Percentiles rank a stretch among this genome's conserved stretches.
Conservation (phyloP, 164 flowering plant species). For the Magnolia changhungtana region DNA sequence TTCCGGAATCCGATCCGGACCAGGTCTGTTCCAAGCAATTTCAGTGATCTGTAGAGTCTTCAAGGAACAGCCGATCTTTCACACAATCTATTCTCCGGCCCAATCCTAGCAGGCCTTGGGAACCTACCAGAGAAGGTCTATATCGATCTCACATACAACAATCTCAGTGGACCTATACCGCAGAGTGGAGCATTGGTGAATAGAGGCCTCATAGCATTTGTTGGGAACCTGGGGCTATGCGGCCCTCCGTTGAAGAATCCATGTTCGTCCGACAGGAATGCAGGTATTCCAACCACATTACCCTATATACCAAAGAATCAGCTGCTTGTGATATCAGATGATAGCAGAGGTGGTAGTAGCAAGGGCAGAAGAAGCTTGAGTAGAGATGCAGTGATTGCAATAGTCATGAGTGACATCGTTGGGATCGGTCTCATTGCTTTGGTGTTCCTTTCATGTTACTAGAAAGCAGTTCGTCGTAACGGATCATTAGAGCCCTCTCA, state of each 20-base stretch:
- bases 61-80: conserved; percentile 87
- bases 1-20: too few relatives aligned
- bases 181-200: conserved; percentile 84
- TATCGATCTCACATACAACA: conserved; percentile 81
- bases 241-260: conserved; percentile 85
- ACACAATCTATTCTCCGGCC: conserved; percentile 66
- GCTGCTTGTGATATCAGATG: conserved; percentile 29
- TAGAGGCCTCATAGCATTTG: conserved; percentile 91
- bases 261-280: conserved; percentile 43
- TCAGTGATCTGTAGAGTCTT: conserved; percentile 64
- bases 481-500: conserved; percentile 49
- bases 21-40: conserved; percentile 64
- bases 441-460: conserved; percentile 70
- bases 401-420: conserved; percentile 62
- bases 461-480: conserved; percentile 42
- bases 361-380: conserved; percentile 53
- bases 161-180: conserved; percentile 84
- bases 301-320: conserved; percentile 61
- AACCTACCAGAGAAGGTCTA: conserved; percentile 90
- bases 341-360: conserved; percentile 15
- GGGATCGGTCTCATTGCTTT: conserved; percentile 76
- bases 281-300: conserved; percentile 42
- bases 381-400: conserved; percentile 51
- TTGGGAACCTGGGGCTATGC: conserved; percentile 75
- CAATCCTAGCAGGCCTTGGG: conserved; percentile 77